phyloP scores from a whole-genome alignment of 2,329 filamentous ascomycete genomes.

The Aspergillus awamori region DNA sequence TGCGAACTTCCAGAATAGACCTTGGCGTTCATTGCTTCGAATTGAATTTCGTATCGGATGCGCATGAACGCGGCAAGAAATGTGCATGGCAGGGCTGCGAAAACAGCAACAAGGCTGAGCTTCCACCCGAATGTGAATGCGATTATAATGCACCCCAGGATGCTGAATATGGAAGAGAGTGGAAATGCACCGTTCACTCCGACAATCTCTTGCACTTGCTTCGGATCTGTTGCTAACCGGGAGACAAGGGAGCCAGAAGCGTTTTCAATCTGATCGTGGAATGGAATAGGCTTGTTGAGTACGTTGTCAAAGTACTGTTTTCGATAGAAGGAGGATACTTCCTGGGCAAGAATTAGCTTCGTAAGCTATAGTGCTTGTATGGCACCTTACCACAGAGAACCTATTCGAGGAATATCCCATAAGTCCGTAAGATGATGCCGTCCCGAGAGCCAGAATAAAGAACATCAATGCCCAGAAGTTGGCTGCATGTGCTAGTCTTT shows the following conservation, averaged over 20 bases:
- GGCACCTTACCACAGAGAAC: constrained; percentile 44
- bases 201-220: constrained; percentile 54
- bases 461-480: constrained; percentile 61
- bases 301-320: constrained; percentile 18
- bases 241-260: constrained; percentile 17
- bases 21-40: constrained; percentile 68
- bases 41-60: constrained; percentile 67
- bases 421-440: constrained; percentile 48
- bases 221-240: constrained; percentile 46
- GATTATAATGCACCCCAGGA: constrained; percentile 67
- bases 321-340: constrained; percentile 10
- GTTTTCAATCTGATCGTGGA: constrained; percentile 17
- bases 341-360: constrained; percentile 11
- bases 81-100: constrained; percentile 59
- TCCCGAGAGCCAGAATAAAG: constrained; percentile 56
- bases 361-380: constrained; percentile 39
- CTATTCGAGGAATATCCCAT: constrained; percentile 51
- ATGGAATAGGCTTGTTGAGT: constrained; percentile 14
- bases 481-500: constrained; percentile 43
- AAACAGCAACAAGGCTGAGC: constrained; percentile 67
- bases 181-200: constrained; percentile 52
- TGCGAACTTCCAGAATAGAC: constrained; percentile 73
- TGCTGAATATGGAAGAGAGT: constrained; percentile 66
- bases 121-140: constrained; percentile 78
- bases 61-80: constrained; percentile 54